Base-by-base conservation (phyloP, 1,139 yeast genomes). In the Pichia sp. region DNA sequence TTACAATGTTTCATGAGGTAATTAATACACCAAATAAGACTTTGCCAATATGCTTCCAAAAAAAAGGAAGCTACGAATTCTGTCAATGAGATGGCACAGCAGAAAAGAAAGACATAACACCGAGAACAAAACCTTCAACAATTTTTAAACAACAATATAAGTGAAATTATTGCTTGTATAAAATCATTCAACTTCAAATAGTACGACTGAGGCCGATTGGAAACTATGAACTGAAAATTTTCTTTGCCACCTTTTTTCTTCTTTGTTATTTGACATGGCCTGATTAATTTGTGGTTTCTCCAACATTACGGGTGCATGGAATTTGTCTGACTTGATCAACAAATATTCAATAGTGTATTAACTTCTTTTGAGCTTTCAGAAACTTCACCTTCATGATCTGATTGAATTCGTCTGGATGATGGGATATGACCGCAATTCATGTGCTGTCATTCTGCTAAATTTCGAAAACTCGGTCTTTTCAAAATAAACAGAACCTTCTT, bases 361-460 rank as follows among this genome's bases (percentile, higher is more conserved):
- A 78, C 39, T n/a, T 78, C 80, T 8, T 65, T 66, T 38, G 72
- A 67, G 54, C 71, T 55, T n/a, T 48, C 45, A 10, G 67, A 66
- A 44, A 60, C 61, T 18, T 46, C 64, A 43, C 58, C 52, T 56
- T 71, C 74, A 53, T 59, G 76, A 1, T 89, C 94, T 28, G 69
- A 64, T 50, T 66, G 66, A 6, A 76, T 66, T 18, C 71, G 44
- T 46, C 56, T 48, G 2, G 51, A 48, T 4, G 72, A 68, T 9
- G 95, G 90, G 81, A 80, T 3, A 94, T 83, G 44, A 86, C 70
- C 1, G 51, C 47, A 42, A 48, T 18, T 48, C 51, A 10, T 48
- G 94, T 79, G 90, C 87, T 2, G 95, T 86, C 61, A 86, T 83
- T 68, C 84, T 89, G 64, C 95, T 79, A 42, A 76, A 85, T 61